Conservation (phyloP, 768 basidiomycete genomes). For the Lactarius hengduanensis region DNA sequence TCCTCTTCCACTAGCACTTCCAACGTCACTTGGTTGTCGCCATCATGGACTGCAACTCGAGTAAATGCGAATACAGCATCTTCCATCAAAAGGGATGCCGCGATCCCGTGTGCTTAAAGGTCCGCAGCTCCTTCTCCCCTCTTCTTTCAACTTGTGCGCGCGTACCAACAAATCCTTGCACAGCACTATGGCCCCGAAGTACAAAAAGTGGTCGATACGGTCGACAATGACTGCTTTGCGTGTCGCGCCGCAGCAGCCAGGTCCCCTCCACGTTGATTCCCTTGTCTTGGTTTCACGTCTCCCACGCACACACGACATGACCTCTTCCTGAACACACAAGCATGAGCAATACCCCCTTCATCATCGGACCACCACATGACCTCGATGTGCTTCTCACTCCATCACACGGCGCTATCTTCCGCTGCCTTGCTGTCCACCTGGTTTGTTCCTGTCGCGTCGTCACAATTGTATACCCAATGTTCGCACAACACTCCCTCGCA, state of each 20-base stretch:
- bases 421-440: slow-evolving; percentile 9
- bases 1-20: slow-evolving; percentile 55
- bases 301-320: not conserved
- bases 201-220: slow-evolving; percentile 64
- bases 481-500: slow-evolving; percentile 13
- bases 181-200: slow-evolving; percentile 70
- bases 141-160: not conserved
- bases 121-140: slow-evolving; percentile 36
- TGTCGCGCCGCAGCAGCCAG: slow-evolving; percentile 59
- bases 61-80: slow-evolving; percentile 61
- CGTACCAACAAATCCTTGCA: not conserved
- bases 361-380: slow-evolving; percentile 19
- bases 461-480: slow-evolving; percentile 25
- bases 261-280: slow-evolving; percentile 13
- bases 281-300: not conserved
- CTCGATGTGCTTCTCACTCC: not conserved
- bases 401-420: slow-evolving; percentile 15
- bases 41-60: slow-evolving; percentile 71
- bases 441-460: slow-evolving; percentile 20
- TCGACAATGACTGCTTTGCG: slow-evolving; percentile 68
- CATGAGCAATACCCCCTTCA: slow-evolving; percentile 20
- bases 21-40: slow-evolving; percentile 72
- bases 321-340: not conserved
- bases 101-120: slow-evolving; percentile 54
- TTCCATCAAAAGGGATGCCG: slow-evolving; percentile 58